Percentiles rank a stretch among this genome's conserved stretches.
These are phyloP conservation scores for Entonaema liquescens DNA, from an alignment of 495 filamentous ascomycete species.

Conservation along the genomic window DNA sequence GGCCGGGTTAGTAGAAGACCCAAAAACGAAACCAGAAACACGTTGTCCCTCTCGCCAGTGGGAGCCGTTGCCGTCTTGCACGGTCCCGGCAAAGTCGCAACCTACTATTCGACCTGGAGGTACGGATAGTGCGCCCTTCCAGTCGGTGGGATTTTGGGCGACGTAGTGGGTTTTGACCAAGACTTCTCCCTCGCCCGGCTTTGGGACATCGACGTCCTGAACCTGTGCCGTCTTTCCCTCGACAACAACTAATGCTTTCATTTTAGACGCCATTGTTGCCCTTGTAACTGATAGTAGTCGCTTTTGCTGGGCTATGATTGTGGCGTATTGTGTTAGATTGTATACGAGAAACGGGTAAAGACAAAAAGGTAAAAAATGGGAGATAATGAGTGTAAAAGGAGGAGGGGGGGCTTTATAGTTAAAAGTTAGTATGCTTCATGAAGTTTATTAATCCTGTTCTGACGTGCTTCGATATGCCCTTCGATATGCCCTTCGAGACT, in stretches of 20 bases:
- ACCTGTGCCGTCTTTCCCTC: conserved; percentile 24
- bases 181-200: conserved; percentile 38
- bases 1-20: conserved; percentile 16
- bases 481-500: neutral
- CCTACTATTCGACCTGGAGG: conserved; percentile 56
- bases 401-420: neutral
- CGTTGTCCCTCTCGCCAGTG: conserved; percentile 51
- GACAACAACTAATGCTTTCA: conserved; percentile 40
- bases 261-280: conserved; percentile 17
- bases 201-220: conserved; percentile 28
- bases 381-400: too few species aligned
- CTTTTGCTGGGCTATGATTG: neutral
- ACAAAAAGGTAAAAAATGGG: neutral
- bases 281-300: neutral
- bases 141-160: conserved; percentile 44
- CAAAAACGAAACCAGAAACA: conserved; percentile 41
- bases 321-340: neutral
- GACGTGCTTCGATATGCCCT: neutral
- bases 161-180: conserved; percentile 36
- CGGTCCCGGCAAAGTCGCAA: conserved; percentile 64
- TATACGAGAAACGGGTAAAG: neutral
- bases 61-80: conserved; percentile 60
- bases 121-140: conserved; percentile 25
- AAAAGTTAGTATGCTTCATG: neutral
- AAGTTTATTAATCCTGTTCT: neutral